A percentile compares a stretch with the other conserved stretches of the same genome.
phyloP scores from a whole-genome alignment of 2,329 filamentous ascomycete species.

The Trichoderma gracile region DNA sequence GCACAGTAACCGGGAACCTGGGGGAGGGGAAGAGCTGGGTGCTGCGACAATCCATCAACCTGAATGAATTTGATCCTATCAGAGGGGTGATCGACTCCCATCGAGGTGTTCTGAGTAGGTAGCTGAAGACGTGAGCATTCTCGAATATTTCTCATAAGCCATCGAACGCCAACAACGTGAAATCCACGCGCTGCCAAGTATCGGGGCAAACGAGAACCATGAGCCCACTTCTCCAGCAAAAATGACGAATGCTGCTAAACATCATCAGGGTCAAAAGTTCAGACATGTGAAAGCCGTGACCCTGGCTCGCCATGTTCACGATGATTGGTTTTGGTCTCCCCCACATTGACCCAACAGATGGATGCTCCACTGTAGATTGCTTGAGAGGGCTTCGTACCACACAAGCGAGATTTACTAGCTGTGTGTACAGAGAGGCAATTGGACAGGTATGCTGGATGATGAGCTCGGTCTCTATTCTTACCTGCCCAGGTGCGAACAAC shows the following conservation, averaged over 20 bases:
- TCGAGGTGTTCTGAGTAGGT: too few relatives aligned
- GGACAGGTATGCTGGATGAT: neutral
- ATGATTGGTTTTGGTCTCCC: neutral
- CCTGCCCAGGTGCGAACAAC: too few relatives aligned
- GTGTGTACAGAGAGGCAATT: neutral
- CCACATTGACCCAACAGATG: conserved; percentile 24
- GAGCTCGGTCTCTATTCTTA: neutral
- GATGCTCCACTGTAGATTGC: neutral
- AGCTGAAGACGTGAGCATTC: too few relatives aligned
- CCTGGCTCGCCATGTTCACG: neutral
- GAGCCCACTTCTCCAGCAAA: conserved; percentile 15
- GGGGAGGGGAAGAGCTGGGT: neutral
- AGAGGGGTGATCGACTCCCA: too few relatives aligned
- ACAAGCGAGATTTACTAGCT: conserved; percentile 16
- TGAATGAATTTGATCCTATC: too few relatives aligned
- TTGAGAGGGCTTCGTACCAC: conserved; percentile 16
- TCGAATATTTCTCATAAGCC: neutral
- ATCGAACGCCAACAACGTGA: neutral
- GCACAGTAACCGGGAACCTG: neutral
- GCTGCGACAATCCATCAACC: neutral
- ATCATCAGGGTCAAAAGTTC: neutral
- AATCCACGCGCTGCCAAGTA: neutral
- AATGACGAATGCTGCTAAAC: conserved; percentile 22
- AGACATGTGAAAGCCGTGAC: conserved; percentile 23
- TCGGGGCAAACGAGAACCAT: neutral